Evolutionary conservation across 306 rosid genomes (phyloP).

Genomic region (Corylus heterophylla): DNA sequence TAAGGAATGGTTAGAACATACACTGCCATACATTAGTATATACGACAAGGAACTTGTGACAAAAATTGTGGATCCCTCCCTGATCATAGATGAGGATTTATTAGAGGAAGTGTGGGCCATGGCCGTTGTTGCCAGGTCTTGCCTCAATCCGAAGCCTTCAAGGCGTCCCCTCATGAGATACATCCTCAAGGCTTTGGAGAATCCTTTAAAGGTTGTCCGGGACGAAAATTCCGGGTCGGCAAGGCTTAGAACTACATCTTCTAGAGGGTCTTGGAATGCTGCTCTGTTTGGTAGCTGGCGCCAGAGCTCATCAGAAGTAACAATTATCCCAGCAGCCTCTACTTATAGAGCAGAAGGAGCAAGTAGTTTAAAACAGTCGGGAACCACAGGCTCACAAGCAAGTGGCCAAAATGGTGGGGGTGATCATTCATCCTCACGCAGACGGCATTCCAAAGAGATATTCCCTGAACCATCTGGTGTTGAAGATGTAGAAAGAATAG

Average conservation of each 20-base stretch:
- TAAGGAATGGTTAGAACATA: conserved; percentile 66
- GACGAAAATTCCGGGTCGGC: conserved; percentile 79
- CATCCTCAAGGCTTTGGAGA: conserved; percentile 87
- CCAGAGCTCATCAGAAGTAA: conserved; percentile 68
- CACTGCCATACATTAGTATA: conserved; percentile 63
- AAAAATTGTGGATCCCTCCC: conserved; percentile 77
- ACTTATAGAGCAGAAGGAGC: conserved; percentile 51
- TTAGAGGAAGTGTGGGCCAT: conserved; percentile 98
- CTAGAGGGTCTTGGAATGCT: conserved; percentile 95
- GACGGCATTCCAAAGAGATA: conserved; percentile 73
- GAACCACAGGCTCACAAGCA: conserved; percentile 71
- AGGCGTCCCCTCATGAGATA: conserved; percentile 88
- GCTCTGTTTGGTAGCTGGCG: conserved; percentile 95
- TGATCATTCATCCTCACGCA: conserved; percentile 64
- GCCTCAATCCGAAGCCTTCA: conserved; percentile 83
- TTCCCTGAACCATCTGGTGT: conserved; percentile 72
- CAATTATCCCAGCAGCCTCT: conserved; percentile 52
- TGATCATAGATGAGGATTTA: conserved; percentile 85
- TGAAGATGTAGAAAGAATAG: conserved; percentile 60
- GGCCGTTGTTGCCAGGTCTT: conserved; percentile 92
- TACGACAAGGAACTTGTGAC: conserved; percentile 79
- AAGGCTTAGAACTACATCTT: conserved; percentile 70
- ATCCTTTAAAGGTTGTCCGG: conserved; percentile 89
- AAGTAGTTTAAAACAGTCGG: conserved; percentile 71
- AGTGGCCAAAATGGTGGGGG: conserved; percentile 56